These are phyloP conservation scores for Cladophialophora psammophila DNA, from an alignment of 2,329 filamentous ascomycete genomes.

Conservation along the genomic window DNA sequence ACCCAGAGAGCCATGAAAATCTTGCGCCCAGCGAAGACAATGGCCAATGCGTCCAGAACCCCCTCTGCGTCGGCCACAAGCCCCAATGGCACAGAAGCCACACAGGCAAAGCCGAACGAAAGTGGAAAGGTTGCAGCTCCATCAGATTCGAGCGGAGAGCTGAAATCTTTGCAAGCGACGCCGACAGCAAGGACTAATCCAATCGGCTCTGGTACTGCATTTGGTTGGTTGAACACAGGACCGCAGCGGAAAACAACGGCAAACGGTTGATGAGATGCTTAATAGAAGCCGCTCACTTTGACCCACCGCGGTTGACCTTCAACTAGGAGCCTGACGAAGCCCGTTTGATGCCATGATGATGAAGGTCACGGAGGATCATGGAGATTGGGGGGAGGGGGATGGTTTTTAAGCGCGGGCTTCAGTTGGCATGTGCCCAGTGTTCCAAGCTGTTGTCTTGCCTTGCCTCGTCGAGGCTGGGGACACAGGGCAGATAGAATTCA, in stretches of 20 bases:
- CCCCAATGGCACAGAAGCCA: slow-evolving; percentile 34
- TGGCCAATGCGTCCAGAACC: slow-evolving; percentile 57
- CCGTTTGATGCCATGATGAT: slow-evolving; percentile 10
- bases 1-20: slow-evolving; percentile 81
- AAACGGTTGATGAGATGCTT: slow-evolving; percentile 20
- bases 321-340: not conserved
- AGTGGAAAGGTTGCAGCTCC: slow-evolving; percentile 19
- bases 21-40: slow-evolving; percentile 73
- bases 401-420: not conserved
- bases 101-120: slow-evolving; percentile 21
- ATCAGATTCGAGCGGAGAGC: slow-evolving; percentile 20
- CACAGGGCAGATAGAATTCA: not conserved
- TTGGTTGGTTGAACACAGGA: slow-evolving; percentile 80
- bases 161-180: slow-evolving; percentile 33
- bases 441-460: not conserved
- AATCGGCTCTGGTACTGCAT: slow-evolving; percentile 89
- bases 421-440: slow-evolving; percentile 1
- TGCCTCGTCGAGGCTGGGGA: not conserved
- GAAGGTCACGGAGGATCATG: not conserved
- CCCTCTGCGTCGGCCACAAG: slow-evolving; percentile 43
- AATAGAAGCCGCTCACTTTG: not conserved
- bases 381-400: not conserved
- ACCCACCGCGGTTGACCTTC: not conserved
- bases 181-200: slow-evolving; percentile 70
- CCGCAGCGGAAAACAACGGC: slow-evolving; percentile 41